These are phyloP conservation scores for Dothidotthia symphoricarpi DNA, from an alignment of 2,329 filamentous ascomycete species.

Conservation along the genomic window DNA sequence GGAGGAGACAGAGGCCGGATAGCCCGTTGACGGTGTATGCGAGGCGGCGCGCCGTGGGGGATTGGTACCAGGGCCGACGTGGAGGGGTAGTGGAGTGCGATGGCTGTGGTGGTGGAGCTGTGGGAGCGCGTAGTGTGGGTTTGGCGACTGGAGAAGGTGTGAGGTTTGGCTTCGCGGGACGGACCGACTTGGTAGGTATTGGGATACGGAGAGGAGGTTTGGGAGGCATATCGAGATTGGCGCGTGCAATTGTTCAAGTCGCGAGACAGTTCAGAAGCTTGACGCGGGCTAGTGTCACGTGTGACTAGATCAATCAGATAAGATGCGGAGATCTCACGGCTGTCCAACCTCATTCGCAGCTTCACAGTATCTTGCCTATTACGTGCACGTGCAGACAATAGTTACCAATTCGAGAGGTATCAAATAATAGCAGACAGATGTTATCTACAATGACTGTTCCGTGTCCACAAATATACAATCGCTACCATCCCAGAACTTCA, in stretches of 20 bases:
- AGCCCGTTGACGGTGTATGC: conserved; percentile 16
- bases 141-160: conserved; percentile 2
- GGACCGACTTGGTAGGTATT: conserved; percentile 8
- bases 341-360: too few species aligned
- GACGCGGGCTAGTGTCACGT: conserved; percentile 15
- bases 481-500: conserved; percentile 27
- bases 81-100: conserved; percentile 5
- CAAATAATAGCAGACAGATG: conserved; percentile 10
- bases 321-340: conserved; percentile 17
- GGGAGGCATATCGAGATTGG: conserved; percentile 18
- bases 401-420: conserved; percentile 21
- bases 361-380: too few species aligned
- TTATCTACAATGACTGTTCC: conserved; percentile 39
- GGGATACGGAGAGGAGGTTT: conserved; percentile 21
- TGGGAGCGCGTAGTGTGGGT: conserved; percentile 4
- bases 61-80: conserved; percentile 12
- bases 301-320: conserved; percentile 13
- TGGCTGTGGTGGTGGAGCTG: conserved; percentile 4
- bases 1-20: conserved; percentile 13
- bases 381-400: conserved; percentile 4
- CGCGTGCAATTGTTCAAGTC: neutral
- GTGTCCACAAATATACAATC: conserved; percentile 41
- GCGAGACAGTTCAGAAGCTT: conserved; percentile 3
- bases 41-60: conserved; percentile 8
- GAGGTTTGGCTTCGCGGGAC: conserved; percentile 4